These are phyloP conservation scores for Xylariales sp. DNA, from an alignment of 2,329 filamentous ascomycete genomes.

Conservation along the genomic window DNA sequence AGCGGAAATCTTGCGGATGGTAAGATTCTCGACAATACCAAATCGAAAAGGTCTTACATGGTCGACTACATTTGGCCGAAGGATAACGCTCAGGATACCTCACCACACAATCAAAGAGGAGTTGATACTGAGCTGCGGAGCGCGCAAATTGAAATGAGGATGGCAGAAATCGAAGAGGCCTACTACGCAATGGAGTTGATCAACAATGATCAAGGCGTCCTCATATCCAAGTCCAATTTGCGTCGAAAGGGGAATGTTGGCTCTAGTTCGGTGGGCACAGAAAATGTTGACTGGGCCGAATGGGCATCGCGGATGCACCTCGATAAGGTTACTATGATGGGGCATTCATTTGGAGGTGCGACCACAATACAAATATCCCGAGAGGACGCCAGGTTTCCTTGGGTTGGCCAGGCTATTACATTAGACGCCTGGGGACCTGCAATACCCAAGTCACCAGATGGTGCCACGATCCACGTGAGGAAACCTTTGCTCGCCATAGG, in stretches of 20 bases:
- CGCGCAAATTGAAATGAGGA: slow-evolving; percentile 58
- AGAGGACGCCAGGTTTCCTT: slow-evolving; percentile 47
- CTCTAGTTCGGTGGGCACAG: slow-evolving; percentile 53
- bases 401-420: slow-evolving; percentile 59
- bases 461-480: slow-evolving; percentile 36
- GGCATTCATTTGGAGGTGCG: slow-evolving; percentile 64
- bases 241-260: slow-evolving; percentile 54
- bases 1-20: slow-evolving; percentile 28
- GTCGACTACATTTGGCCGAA: slow-evolving; percentile 63
- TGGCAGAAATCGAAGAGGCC: slow-evolving; percentile 62
- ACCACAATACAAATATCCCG: slow-evolving; percentile 58
- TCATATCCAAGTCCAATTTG: slow-evolving; percentile 47
- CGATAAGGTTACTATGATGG: slow-evolving; percentile 55
- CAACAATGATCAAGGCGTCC: slow-evolving; percentile 46
- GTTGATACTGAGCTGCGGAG: slow-evolving; percentile 55
- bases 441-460: slow-evolving; percentile 38
- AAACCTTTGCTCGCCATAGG: slow-evolving; percentile 60
- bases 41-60: slow-evolving; percentile 36
- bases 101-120: slow-evolving; percentile 52
- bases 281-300: slow-evolving; percentile 48
- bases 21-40: slow-evolving; percentile 25
- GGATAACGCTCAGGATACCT: slow-evolving; percentile 44
- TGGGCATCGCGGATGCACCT: slow-evolving; percentile 55
- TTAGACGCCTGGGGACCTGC: slow-evolving; percentile 61
- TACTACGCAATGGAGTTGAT: slow-evolving; percentile 53